A percentile compares a stretch with the other conserved stretches of the same genome.
Conservation (phyloP, 192 early-diverging fungal species). For the Phycomyces blakesleeanus region DNA sequence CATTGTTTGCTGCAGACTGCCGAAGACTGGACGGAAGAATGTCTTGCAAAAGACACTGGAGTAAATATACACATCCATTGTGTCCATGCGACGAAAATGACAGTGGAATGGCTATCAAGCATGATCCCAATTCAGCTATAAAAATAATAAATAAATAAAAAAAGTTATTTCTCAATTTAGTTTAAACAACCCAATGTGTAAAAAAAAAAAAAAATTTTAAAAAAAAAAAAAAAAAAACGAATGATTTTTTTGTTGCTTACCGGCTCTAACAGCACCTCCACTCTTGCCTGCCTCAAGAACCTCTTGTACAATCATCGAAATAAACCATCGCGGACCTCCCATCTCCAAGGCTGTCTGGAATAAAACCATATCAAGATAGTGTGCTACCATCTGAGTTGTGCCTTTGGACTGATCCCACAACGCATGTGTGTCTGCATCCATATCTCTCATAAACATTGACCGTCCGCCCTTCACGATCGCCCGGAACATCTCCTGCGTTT, state of each 20-base stretch:
- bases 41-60: slow-evolving; percentile 25
- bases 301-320: slow-evolving; percentile 33
- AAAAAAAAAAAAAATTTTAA: no score
- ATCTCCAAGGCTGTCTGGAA: slow-evolving; percentile 34
- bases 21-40: slow-evolving; percentile 21
- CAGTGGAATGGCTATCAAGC: slow-evolving; percentile 31
- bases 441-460: slow-evolving; percentile 38
- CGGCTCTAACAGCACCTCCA: slow-evolving; percentile 39
- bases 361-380: slow-evolving; percentile 36
- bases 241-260: slow-evolving; percentile 17
- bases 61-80: slow-evolving; percentile 19
- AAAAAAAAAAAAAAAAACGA: no score
- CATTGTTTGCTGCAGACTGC: slow-evolving; percentile 3
- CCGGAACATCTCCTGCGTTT: slow-evolving; percentile 30
- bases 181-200: no score
- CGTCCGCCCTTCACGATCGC: slow-evolving; percentile 36
- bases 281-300: slow-evolving; percentile 35
- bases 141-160: background rate
- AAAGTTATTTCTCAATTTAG: no score
- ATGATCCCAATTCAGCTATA: slow-evolving; percentile 37
- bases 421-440: slow-evolving; percentile 25
- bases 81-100: slow-evolving; percentile 10
- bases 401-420: slow-evolving; percentile 17
- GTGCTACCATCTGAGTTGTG: slow-evolving; percentile 19
- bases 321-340: slow-evolving; percentile 34